These are phyloP conservation scores for Rhexocercosporidium sp. DNA, from an alignment of 2,329 filamentous ascomycete genomes.

Conservation along the genomic window DNA sequence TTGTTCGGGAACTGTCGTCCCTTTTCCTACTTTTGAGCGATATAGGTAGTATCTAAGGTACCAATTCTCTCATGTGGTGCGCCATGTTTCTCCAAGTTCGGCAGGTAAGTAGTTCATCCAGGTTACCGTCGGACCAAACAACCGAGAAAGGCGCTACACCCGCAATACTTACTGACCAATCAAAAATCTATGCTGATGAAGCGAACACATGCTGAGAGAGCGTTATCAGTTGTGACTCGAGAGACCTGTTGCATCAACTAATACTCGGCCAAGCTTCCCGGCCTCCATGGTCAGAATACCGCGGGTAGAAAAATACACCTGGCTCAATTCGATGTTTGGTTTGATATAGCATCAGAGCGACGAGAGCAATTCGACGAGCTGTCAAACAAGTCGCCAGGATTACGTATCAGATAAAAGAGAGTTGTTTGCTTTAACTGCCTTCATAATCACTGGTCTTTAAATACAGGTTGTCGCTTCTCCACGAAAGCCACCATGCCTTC, in stretches of 20 bases:
- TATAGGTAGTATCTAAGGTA: not conserved
- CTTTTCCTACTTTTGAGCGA: not conserved
- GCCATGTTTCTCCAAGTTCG: not conserved
- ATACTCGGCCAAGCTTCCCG: not conserved
- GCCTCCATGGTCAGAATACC: not conserved
- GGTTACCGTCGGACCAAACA: not conserved
- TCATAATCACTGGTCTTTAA: conserved; percentile 45
- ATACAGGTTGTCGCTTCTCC: conserved; percentile 62
- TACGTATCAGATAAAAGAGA: not conserved
- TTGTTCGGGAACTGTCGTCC: not conserved
- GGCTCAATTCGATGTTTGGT: too few relatives aligned
- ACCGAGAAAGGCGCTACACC: not conserved
- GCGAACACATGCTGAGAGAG: not conserved
- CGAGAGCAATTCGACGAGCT: not conserved
- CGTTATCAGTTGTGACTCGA: too few relatives aligned
- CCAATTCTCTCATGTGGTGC: not conserved
- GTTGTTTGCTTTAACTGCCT: not conserved
- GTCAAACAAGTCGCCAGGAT: not conserved
- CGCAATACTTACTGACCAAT: not conserved
- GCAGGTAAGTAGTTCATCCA: not conserved
- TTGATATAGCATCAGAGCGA: not conserved
- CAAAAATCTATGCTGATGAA: not conserved
- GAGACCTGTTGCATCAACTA: not conserved
- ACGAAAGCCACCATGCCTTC: conserved; percentile 65
- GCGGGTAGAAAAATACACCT: too few relatives aligned